Percentiles rank a stretch among this genome's conserved stretches.
These are phyloP conservation scores for Jackrogersella multiformis DNA, from an alignment of 495 filamentous ascomycete species.

Conservation along the genomic window DNA sequence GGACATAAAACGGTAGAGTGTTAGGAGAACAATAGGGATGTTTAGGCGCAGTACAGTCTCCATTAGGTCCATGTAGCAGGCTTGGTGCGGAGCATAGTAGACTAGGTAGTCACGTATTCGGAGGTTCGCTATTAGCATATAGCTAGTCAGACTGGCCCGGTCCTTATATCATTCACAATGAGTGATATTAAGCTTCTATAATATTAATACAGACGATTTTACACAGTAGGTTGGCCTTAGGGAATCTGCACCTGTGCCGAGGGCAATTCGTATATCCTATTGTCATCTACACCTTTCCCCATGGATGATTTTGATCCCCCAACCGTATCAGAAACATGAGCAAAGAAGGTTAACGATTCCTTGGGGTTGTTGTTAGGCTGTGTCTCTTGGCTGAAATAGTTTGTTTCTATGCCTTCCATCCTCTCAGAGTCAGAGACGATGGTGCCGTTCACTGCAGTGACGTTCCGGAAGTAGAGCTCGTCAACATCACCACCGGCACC, in stretches of 20 bases:
- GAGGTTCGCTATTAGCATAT: too few relatives aligned
- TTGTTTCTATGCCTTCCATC: slow-evolving; percentile 22
- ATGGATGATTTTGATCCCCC: background rate
- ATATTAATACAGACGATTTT: background rate
- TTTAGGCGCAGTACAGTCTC: too few relatives aligned
- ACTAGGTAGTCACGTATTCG: too few relatives aligned
- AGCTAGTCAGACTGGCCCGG: too few relatives aligned
- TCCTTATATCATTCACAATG: background rate
- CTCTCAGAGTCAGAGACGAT: slow-evolving; percentile 46
- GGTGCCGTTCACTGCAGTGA: slow-evolving; percentile 42
- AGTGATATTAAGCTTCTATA: background rate
- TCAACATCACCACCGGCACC: slow-evolving; percentile 14
- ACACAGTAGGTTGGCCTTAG: background rate
- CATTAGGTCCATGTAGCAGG: too few relatives aligned
- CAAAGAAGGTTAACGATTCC: slow-evolving; percentile 13
- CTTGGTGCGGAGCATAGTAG: too few relatives aligned
- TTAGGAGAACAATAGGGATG: too few relatives aligned
- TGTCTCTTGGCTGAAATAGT: background rate
- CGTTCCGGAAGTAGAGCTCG: slow-evolving; percentile 48
- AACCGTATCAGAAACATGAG: slow-evolving; percentile 6
- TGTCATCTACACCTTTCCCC: background rate
- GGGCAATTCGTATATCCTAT: background rate
- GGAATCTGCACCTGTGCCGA: slow-evolving; percentile 4
- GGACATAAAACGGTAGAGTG: too few relatives aligned
- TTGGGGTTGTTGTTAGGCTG: background rate